A percentile compares a stretch with the other conserved stretches of the same genome.
Evolutionary conservation across 1,139 yeast genomes (phyloP).

Genomic region (Kodamaea plutei): DNA sequence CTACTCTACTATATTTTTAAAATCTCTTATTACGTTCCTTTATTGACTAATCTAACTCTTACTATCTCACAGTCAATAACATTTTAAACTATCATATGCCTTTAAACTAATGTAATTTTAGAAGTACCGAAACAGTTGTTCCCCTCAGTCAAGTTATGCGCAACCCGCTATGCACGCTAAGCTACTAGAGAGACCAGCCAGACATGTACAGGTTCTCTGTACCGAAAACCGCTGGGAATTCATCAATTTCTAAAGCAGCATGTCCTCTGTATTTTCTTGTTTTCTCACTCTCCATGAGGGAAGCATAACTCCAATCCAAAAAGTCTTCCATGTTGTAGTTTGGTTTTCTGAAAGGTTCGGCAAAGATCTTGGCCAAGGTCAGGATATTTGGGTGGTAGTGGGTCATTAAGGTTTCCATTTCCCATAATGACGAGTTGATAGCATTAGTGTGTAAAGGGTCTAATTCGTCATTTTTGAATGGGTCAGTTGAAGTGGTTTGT

Average conservation of each 20-base stretch:
- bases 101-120: no score
- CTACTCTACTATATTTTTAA: no score
- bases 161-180: no score
- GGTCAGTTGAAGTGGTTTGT: constrained; percentile 45
- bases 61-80: no score
- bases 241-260: constrained; percentile 80
- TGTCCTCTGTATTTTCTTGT: constrained; percentile 63
- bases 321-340: constrained; percentile 90
- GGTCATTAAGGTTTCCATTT: constrained; percentile 70
- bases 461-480: constrained; percentile 56
- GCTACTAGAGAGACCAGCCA: constrained; percentile 14
- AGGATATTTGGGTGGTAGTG: constrained; percentile 97
- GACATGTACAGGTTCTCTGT: constrained; percentile 12
- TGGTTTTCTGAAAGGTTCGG: constrained; percentile 86
- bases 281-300: constrained; percentile 71
- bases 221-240: constrained; percentile 39
- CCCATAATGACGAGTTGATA: constrained; percentile 87
- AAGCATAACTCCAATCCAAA: constrained; percentile 81
- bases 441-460: constrained; percentile 84
- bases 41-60: no score
- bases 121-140: no score
- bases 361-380: constrained; percentile 79
- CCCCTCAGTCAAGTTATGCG: no score
- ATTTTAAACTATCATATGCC: no score
- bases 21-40: no score